phyloP scores from a whole-genome alignment of 371 early-diverging fungal species.

The Apophysomyces trapeziformis region DNA sequence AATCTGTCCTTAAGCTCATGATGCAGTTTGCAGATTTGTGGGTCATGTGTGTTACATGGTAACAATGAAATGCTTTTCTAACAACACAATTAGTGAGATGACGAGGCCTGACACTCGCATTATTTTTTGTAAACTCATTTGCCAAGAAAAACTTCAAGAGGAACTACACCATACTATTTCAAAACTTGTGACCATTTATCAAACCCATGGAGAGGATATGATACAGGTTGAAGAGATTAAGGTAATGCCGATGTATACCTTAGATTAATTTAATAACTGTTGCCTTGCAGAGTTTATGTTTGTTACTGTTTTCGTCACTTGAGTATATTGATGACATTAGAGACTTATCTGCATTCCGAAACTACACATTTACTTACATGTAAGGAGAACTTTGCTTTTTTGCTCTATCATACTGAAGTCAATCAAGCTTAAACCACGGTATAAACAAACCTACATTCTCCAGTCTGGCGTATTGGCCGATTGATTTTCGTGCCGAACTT shows the following conservation, averaged over 20 bases:
- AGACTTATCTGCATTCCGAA: slow-evolving; percentile 2
- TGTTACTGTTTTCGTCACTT: background rate
- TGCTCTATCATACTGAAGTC: background rate
- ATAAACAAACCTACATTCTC: slow-evolving; percentile 6
- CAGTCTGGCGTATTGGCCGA: background rate
- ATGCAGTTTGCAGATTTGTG: slow-evolving; percentile 40
- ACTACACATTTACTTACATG: slow-evolving; percentile 13
- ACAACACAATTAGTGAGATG: slow-evolving; percentile 21
- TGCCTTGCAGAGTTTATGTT: background rate
- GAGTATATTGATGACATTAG: background rate
- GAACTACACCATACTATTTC: slow-evolving; percentile 8
- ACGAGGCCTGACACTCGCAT: slow-evolving; percentile 10
- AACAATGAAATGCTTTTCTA: background rate
- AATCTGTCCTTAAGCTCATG: slow-evolving; percentile 30
- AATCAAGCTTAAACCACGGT: background rate
- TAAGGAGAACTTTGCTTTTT: background rate
- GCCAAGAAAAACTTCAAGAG: slow-evolving; percentile 15
- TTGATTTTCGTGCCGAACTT: slow-evolving; percentile 13
- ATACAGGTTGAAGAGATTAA: background rate
- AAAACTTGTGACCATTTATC: background rate
- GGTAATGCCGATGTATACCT: background rate
- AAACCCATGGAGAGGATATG: background rate
- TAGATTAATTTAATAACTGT: background rate
- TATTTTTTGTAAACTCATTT: slow-evolving; percentile 20
- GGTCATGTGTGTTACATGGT: slow-evolving; percentile 25